Base-by-base conservation (phyloP, 495 filamentous ascomycete genomes). In the Articulospora tetracladia region DNA sequence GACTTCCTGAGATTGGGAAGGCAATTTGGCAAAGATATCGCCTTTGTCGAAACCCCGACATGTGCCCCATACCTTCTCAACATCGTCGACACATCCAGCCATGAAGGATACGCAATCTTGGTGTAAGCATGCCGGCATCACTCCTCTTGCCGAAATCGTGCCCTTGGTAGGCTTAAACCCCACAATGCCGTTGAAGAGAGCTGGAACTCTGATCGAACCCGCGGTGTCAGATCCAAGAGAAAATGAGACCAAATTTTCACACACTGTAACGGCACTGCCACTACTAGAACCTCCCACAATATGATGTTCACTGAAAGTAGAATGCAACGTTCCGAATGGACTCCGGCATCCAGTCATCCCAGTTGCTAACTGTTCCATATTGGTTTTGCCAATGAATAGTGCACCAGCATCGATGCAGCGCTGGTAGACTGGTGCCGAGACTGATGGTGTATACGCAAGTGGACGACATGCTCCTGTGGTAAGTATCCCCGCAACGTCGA, bases 141-240 rank as follows among this genome's bases (percentile, higher is more conserved):
- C 77, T 3, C 86, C 86, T 3, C 70, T 65, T 22, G 80, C 77
- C 2, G 81, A 83, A 41, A 89, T 71, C 2, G 83, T 81, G 12
- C 86, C 85, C 55, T 83, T 80, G 1, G 86, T 89, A 1, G 86
- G 86, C 62, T 89, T 89, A 69, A 83, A 84, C 17, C 86, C 86
- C n/a, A 86, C 77, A 30, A 89, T 71, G 26, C 82, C 83, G 68
- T 87, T 87, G 70, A 86, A 83, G 0, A 76, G 77, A 1, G 86
- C 79, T 1, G 86, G 86, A 0, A 87, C 77, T 27, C 86, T 75
- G 8, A 83, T 83, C 6, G 80, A 84, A 1, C 86, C 86, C n/a
- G 86, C 86, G 11, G 86, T 88, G 63, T 88, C 86, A 1, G 84
- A 87, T 7, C 76, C 84, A 12, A 89, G 69, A 1, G 83, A 79